Conservation (phyloP, 164 flowering plant genomes). For the Amborella trichopoda region DNA sequence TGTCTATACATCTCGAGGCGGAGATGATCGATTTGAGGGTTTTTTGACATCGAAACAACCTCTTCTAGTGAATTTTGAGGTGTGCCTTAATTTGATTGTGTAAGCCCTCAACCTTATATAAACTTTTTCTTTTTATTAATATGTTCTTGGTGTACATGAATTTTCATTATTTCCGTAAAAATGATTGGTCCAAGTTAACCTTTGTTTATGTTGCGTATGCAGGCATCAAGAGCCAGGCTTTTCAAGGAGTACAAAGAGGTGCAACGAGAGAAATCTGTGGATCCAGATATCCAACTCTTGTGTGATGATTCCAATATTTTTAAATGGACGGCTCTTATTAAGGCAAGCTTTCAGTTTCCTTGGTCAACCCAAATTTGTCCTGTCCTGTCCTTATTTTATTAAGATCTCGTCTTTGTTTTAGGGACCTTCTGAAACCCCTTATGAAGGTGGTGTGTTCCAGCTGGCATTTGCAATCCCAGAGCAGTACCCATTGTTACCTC, state of each 20-base stretch:
- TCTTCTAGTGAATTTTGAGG: too few relatives aligned
- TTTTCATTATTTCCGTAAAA: too few relatives aligned
- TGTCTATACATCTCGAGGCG: too few relatives aligned
- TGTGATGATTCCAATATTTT: slow-evolving; percentile 95
- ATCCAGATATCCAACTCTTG: slow-evolving; percentile 82
- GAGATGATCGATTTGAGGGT: too few relatives aligned
- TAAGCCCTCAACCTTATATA: too few relatives aligned
- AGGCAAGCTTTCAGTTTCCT: slow-evolving; percentile 32
- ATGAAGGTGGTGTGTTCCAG: slow-evolving; percentile 92
- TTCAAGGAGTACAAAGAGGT: slow-evolving; percentile 96
- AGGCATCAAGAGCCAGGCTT: slow-evolving; percentile 85
- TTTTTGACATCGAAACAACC: too few relatives aligned
- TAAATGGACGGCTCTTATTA: slow-evolving; percentile 94
- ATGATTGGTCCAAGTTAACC: too few relatives aligned
- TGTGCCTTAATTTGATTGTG: too few relatives aligned
- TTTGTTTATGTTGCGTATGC: slow-evolving; percentile 4
- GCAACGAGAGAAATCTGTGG: slow-evolving; percentile 75
- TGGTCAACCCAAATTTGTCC: not conserved
- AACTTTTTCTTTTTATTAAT: too few relatives aligned
- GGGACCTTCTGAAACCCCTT: slow-evolving; percentile 99
- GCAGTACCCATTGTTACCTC: slow-evolving; percentile 97
- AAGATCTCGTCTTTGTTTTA: too few relatives aligned
- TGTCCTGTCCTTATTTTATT: too few relatives aligned
- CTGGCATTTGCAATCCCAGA: slow-evolving; percentile 90
- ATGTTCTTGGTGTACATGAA: too few relatives aligned